These are phyloP conservation scores for Plenodomus lindquistii DNA, from an alignment of 2,329 filamentous ascomycete genomes.

Conservation along the genomic window DNA sequence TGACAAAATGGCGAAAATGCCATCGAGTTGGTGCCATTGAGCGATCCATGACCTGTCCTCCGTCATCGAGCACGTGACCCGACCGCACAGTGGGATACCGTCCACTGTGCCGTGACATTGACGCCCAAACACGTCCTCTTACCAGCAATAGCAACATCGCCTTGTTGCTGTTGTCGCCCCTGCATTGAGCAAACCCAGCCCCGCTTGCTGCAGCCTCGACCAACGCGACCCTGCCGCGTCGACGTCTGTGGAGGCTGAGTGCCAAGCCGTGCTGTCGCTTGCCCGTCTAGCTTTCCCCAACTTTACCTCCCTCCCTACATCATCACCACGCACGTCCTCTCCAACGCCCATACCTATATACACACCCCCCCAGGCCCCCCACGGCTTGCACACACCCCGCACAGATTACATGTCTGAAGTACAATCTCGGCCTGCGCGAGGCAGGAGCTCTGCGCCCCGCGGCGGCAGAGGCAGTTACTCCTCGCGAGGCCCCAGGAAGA, in stretches of 20 bases:
- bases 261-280: slow-evolving; percentile 36
- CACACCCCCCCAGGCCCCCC: slow-evolving; percentile 24
- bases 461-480: slow-evolving; percentile 71
- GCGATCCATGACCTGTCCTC: too few relatives aligned
- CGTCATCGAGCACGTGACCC: slow-evolving; percentile 6
- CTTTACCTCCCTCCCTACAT: slow-evolving; percentile 38
- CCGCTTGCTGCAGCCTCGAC: slow-evolving; percentile 12
- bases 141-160: neutral
- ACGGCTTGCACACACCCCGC: slow-evolving; percentile 43
- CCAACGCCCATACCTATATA: slow-evolving; percentile 26
- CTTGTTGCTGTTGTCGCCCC: slow-evolving; percentile 9
- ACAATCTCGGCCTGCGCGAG: slow-evolving; percentile 83
- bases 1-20: neutral
- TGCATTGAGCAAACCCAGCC: slow-evolving; percentile 12
- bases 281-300: slow-evolving; percentile 35
- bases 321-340: slow-evolving; percentile 34
- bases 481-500: slow-evolving; percentile 57
- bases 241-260: slow-evolving; percentile 21
- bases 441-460: slow-evolving; percentile 87
- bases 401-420: slow-evolving; percentile 84
- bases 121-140: too few relatives aligned
- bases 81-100: slow-evolving; percentile 8
- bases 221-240: slow-evolving; percentile 26
- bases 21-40: too few relatives aligned
- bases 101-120: neutral